Evolutionary conservation across 176 grass and related monocot species (phyloP), one percentile per base, ranked within the genome.

Genomic region (Carex littledalei): DNA sequence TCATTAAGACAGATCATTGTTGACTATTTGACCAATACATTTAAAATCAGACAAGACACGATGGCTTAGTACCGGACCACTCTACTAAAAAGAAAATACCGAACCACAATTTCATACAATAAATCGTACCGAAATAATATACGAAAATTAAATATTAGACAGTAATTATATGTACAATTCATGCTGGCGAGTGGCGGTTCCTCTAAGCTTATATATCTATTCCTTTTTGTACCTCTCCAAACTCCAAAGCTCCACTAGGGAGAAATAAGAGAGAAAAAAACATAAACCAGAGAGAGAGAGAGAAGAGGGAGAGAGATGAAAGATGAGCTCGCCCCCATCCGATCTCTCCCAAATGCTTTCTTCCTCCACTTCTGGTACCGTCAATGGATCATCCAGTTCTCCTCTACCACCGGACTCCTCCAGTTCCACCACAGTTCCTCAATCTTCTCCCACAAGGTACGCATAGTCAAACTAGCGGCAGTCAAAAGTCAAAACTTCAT

Each of bases 351-450:
- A 81, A 47, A 81, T 81, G 55, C 79, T 63, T 43, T 67, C 80
- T 83, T 83, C 80, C 80, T 83, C 80, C 80, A 50, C 80, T 83
- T 83, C 80, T 29, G 80, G 80, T 22, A 83, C 60, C 37, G 22
- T 50, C 37, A 83, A 39, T 83, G 80, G 61, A 83, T 45, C 80
- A 3, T 83, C 80, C 80, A 83, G 62, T 83, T 83, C 80, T 0
- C 80, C 80, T 16, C 54, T 5, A 17, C 21, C 26, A 83, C 80
- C 1, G 39, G 39, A 83, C 18, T 0, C 80, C 4, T n/a, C 60
- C 56, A 83, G 11, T 83, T 34, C 80, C 60, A 29, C 80, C 80
- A 54, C 16, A 50, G 35, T 3, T 67, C 80, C 62, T 83, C 59
- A 21, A 37, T 64, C 60, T 47, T 83, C 59, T 50, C 37, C 80